Evolutionary conservation across 257 asterid species (phyloP), one percentile per base, ranked within the genome.

Genomic region (Asclepias syriaca): DNA sequence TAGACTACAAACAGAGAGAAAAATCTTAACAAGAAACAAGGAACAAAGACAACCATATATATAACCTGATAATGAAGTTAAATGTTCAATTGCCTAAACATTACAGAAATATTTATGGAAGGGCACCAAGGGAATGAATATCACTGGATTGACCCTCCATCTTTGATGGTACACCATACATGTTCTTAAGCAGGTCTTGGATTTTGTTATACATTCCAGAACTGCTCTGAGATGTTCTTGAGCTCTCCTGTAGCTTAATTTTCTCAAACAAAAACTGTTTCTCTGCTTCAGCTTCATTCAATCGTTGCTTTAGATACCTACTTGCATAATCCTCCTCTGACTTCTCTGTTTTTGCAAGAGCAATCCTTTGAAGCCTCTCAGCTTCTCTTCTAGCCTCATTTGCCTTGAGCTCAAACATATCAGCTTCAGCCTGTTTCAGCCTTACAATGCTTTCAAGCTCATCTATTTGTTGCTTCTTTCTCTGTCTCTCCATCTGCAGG

Each of bases 201-300:
- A 89, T 84, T 64, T 86, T 89, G 83, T 77, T 83, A 75, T 89
- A 91, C 96, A 92, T 82, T 77, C 72, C 94, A 15, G 83, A 89
- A 74, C 87, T 79, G 80, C 93, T 85, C 84, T 86, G 91, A 0
- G 89, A 80, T 1, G 85, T 79, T 73, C 96, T 83, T 0, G 95
- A 85, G 74, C 95, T 88, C 74, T 88, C 96, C 72, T 94, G 95
- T 71, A 94, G 95, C 88, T 91, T 91, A 22, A 94, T 83, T 77
- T 89, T 94, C 83, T 94, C 96, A 12, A 91, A 84, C 66, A 94
- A 50, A 74, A 87, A 89, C 79, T 91, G 96, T 77, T 88, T 94
- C 93, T 94, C 98, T 15, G 96, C 96, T 79, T 94, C 98, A 3
- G 98, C 98, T 79, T 94, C 98, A 5, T 85, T 95, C 82, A 94